These are phyloP conservation scores for Pseudocercospora eumusae DNA, from an alignment of 2,329 filamentous ascomycete species.

Conservation along the genomic window DNA sequence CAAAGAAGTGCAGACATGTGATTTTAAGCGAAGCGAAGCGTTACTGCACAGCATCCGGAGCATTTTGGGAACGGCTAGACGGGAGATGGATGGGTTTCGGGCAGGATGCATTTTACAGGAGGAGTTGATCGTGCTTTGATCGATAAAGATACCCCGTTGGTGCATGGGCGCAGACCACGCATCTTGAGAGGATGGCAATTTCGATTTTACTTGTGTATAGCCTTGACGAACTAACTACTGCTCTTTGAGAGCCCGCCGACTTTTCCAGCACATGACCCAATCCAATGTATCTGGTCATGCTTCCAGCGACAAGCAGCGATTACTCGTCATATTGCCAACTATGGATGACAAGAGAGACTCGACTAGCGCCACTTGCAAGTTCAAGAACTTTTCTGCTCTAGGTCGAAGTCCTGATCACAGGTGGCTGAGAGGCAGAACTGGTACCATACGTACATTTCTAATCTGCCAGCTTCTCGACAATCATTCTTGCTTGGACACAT, in stretches of 20 bases:
- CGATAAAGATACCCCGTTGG: constrained; percentile 7
- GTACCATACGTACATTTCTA: too few species aligned
- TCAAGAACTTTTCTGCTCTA: too few species aligned
- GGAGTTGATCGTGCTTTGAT: constrained; percentile 7
- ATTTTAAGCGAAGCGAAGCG: neutral
- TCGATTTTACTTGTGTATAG: neutral
- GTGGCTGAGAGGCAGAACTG: too few species aligned
- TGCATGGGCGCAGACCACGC: constrained; percentile 3
- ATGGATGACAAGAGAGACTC: too few species aligned
- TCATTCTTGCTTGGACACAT: too few species aligned
- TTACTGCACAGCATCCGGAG: constrained; percentile 1
- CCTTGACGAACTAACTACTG: neutral
- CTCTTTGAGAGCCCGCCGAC: neutral
- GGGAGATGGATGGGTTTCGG: neutral
- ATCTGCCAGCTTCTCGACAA: too few species aligned
- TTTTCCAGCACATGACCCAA: too few species aligned
- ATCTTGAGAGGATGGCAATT: neutral
- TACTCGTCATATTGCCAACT: too few species aligned
- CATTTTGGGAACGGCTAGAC: constrained; percentile 2
- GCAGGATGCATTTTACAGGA: constrained; percentile 2
- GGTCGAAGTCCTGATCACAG: too few species aligned
- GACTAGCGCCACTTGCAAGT: too few species aligned
- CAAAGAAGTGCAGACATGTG: neutral
- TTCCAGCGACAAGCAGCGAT: too few species aligned
- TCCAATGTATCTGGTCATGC: too few species aligned